These are phyloP conservation scores for Capsella rubella DNA, from an alignment of 441 rosid species.

Conservation along the genomic window DNA sequence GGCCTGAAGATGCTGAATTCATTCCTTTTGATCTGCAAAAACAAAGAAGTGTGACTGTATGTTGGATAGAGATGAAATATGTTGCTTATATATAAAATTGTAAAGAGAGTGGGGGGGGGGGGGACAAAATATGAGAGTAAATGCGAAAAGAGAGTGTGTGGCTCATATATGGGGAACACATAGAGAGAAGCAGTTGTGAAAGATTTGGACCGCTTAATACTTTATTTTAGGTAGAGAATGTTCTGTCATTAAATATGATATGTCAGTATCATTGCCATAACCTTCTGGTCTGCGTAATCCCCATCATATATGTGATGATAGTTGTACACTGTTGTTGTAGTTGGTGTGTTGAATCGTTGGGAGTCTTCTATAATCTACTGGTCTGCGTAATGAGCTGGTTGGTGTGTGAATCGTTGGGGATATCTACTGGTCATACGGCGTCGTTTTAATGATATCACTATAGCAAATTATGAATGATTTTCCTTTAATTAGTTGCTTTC, in stretches of 20 bases:
- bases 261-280: conserved; percentile 25
- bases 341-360: neutral
- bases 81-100: conserved; percentile 3
- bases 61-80: neutral
- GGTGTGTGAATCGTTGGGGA: neutral
- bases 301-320: neutral
- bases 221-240: conserved; percentile 16
- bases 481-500: too few species aligned
- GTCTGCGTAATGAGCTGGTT: too few species aligned
- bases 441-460: neutral
- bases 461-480: neutral
- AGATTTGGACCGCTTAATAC: conserved; percentile 29
- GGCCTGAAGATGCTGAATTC: conserved; percentile 44
- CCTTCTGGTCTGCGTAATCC: conserved; percentile 19
- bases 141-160: conserved; percentile 63
- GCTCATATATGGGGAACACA: conserved; percentile 34
- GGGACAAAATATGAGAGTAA: conserved; percentile 46
- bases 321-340: neutral
- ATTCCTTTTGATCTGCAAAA: conserved; percentile 37
- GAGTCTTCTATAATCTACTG: too few species aligned
- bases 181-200: conserved; percentile 33
- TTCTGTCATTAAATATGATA: conserved; percentile 12
- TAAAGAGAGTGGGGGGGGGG: conserved; percentile 39
- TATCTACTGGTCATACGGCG: neutral
- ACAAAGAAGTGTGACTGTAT: neutral